phyloP scores from a whole-genome alignment of 164 flowering plant genomes.

The Chimonanthus praecox region DNA sequence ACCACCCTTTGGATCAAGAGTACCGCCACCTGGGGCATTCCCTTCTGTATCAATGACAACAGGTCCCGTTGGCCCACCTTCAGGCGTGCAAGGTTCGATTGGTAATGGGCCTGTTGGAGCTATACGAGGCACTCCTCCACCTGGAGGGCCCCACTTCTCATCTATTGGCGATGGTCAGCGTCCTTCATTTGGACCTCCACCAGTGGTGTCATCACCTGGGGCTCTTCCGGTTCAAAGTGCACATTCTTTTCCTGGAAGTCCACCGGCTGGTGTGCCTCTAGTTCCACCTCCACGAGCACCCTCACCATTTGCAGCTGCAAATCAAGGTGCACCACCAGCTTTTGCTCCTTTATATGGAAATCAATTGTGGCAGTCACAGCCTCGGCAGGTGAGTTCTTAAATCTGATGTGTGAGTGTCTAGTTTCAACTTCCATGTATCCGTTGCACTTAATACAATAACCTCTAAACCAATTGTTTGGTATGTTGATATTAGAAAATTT shows the following conservation, averaged over 20 bases:
- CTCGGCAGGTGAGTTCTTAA: constrained; percentile 42
- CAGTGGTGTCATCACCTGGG: constrained; percentile 13
- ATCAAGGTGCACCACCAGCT: constrained; percentile 6
- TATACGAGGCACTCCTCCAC: constrained; percentile 23
- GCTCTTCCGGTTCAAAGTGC: constrained; percentile 10
- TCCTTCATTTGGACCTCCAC: constrained; percentile 45
- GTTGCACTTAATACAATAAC: neutral
- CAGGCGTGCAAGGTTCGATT: constrained; percentile 22
- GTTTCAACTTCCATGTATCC: neutral
- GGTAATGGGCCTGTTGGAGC: constrained; percentile 60
- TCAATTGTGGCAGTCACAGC: constrained; percentile 35
- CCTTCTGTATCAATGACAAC: constrained; percentile 26
- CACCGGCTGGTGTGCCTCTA: constrained; percentile 13
- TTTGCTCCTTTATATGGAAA: constrained; percentile 19
- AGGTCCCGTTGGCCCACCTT: constrained; percentile 30
- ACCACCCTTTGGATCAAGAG: constrained; percentile 44
- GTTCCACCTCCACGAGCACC: constrained; percentile 12
- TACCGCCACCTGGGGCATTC: constrained; percentile 31
- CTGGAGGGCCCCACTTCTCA: constrained; percentile 40
- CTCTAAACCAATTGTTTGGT: neutral
- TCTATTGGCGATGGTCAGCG: constrained; percentile 27
- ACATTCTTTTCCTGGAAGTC: constrained; percentile 19
- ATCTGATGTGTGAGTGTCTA: neutral
- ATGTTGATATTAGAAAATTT: neutral
- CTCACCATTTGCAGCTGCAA: constrained; percentile 16